Evolutionary conservation across 106 monocot genomes (phyloP), one percentile per base, ranked within the genome.

Genomic region (Ottelia alismoides): DNA sequence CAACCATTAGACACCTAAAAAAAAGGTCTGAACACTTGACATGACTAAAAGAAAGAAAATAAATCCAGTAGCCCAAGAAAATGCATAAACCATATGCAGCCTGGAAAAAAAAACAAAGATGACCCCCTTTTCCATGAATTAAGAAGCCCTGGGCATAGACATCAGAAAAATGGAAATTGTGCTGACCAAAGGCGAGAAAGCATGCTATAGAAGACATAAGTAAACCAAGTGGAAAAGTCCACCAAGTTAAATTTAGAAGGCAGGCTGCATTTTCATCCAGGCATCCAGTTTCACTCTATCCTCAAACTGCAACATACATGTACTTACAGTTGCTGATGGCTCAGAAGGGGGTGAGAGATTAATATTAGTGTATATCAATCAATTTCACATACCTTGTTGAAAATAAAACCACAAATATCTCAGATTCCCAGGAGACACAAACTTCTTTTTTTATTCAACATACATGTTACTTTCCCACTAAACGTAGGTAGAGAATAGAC

Each of bases 21-120:
- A 94, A 65, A 53, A 94, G 75, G 53, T 71, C 24, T 45, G 49
- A 50, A 43, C 20, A 31, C 28, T 49, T 75, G 45, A 69, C 49
- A 16, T 56, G 47, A 17, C 32, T 66, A 68, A 74, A 76, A 2
- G 65, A 28, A 22, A 94, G 50, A 60, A 84, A 94, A 81, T 88
- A 88, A 49, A 58, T 51, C 94, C 94, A 94, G 51, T 94, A 88
- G 32, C 80, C 81, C 27, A 94, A 49, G 49, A 80, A 73, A 30
- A 88, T 40, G 56, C 73, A 81, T 45, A 68, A 84, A 63, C 81
- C 75, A 76, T 88, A 88, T 31, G 76, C 76, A 75, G 55, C 78
- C 72, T 88, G 94, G n/a, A n/a, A 28, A 88, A 94, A 10, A 88
- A 58, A 57, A 78, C 77, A 78, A 94, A 84, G 52, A 84, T 49